Base-by-base conservation (phyloP, 2,329 filamentous ascomycete species). In the Hypoxylon sp. region DNA sequence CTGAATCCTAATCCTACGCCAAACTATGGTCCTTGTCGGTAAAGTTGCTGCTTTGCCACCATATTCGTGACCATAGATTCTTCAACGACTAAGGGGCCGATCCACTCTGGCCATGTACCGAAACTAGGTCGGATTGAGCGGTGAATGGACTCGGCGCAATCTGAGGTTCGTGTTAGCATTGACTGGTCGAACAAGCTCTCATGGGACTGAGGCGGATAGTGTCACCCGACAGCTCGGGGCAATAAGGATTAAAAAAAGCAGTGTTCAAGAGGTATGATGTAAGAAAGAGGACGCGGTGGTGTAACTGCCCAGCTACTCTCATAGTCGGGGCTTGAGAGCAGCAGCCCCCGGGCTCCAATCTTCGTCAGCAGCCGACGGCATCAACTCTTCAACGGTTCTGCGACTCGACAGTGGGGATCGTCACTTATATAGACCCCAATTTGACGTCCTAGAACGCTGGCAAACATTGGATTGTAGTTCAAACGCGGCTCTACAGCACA, bases 401-500 rank as follows among this genome's bases (percentile, higher is more conserved):
- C 15, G 26, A 32, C 16, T 20, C 38, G 17, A 17, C 15, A 7
- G 41, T 32, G 29, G 37, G 25, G 6, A n/a, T 42, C 32, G 32
- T 31, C 8, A 21, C 26, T 49, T 54, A 40, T 51, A 41, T 43
- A 44, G 7, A 45, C n/a, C 8, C 15, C 25, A n/a, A n/a, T n/a
- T 30, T 7, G 5, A 42, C 7, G 51, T 36, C 25, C 45, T 44
- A 35, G 15, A 13, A 19, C 25, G 16, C 41, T 12, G 5, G 29
- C 20, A 23, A 35, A 23, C 1, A 34, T 25, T 32, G 13, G 29
- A 26, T 26, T 7, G 17, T 38, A 2, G 16, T 7, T 11, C 20
- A 21, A 16, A 38, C 49, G 55, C 47, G 51, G 51, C 55, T 55
- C 51, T 45, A n/a, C 32, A 17, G 35, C 8, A 26, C 20, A 52